Base-by-base conservation (phyloP, 768 basidiomycete genomes). In the Kwoniella europaea region DNA sequence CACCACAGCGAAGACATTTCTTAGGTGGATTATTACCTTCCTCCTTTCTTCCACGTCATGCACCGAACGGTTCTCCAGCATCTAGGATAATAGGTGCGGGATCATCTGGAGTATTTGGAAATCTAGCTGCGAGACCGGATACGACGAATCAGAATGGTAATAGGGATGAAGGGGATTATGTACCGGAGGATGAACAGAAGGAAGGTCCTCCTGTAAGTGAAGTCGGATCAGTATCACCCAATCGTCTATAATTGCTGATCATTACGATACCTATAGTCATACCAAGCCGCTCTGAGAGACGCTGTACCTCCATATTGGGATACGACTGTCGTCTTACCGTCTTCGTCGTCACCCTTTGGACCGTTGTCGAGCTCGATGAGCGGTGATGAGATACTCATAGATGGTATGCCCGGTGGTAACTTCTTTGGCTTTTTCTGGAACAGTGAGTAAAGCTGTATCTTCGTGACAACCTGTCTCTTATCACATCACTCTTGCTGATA, bases 301-400 rank as follows among this genome's bases (percentile, higher is more conserved):
- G 89, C 92, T 0, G 94, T 92, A 0, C 97, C 97, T 0, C 88
- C 93, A 0, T 99, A 99, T 84, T 98, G 94, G 92, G 96, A 99
- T 80, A 98, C 92, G 0, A 94, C 93, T 0, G 89, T 98, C 10
- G 92, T 95, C 71, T 90, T 94, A 0, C 93, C 93, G 0, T 81
- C 78, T 0, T 77, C 78, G 6, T 69, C 71, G 10, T 82, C 81
- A 7, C 82, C 82, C 10, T 83, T 83, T 58, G 82, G 82, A 27
- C 81, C 88, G 35, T 91, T 93, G 46, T 91, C 82, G 0, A 78
- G 79, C 68, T 82, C 83, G 15, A 83, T 84, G 15, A 79, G 80
- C 13, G 86, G 85, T 63, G 85, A 94, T 79, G 91, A 98, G 86
- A 88, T 97, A 82, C 71, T 84, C 16, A 90, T 99, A 74, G 95